A percentile compares a stretch with the other conserved stretches of the same genome.
These are phyloP conservation scores for Yamadazyma epiphylla DNA, from an alignment of 1,139 yeast genomes.

Conservation along the genomic window DNA sequence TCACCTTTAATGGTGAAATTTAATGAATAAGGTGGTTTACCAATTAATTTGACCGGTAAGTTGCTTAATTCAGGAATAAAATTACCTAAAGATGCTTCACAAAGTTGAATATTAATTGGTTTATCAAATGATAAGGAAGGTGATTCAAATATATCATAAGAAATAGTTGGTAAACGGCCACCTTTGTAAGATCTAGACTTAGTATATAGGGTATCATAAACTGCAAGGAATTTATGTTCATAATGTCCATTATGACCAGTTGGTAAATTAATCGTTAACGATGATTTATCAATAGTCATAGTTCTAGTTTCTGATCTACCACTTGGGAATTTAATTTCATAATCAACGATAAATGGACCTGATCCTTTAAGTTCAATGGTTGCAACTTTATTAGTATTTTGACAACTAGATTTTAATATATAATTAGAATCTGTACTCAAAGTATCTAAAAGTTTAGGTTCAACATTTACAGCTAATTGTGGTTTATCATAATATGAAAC, in stretches of 20 bases:
- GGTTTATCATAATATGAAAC: conserved; percentile 62
- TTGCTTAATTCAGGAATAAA: conserved; percentile 38
- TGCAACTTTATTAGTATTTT: conserved; percentile 22
- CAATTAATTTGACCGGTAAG: conserved; percentile 53
- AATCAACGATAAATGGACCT: conserved; percentile 71
- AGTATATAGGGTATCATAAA: conserved; percentile 67
- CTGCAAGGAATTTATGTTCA: conserved; percentile 54
- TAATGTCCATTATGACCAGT: conserved; percentile 51
- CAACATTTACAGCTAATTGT: conserved; percentile 21
- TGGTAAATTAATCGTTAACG: conserved; percentile 28
- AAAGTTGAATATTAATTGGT: conserved; percentile 49
- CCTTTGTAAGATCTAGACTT: conserved; percentile 29
- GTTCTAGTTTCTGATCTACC: conserved; percentile 40
- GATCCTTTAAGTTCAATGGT: conserved; percentile 45
- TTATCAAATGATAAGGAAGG: conserved; percentile 56
- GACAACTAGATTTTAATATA: conserved; percentile 33
- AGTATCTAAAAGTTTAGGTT: conserved; percentile 15
- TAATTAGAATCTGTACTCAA: conserved; percentile 7
- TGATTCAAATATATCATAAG: conserved; percentile 57
- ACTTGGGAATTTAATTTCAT: conserved; percentile 59
- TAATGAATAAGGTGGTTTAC: conserved; percentile 62
- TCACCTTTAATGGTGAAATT: conserved; percentile 37
- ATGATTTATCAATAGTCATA: conserved; percentile 26
- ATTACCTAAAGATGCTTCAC: conserved; percentile 41
- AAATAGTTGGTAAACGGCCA: conserved; percentile 38